These are phyloP conservation scores for Sideroxylon spinosum DNA, from an alignment of 179 eudicot species.

Conservation along the genomic window DNA sequence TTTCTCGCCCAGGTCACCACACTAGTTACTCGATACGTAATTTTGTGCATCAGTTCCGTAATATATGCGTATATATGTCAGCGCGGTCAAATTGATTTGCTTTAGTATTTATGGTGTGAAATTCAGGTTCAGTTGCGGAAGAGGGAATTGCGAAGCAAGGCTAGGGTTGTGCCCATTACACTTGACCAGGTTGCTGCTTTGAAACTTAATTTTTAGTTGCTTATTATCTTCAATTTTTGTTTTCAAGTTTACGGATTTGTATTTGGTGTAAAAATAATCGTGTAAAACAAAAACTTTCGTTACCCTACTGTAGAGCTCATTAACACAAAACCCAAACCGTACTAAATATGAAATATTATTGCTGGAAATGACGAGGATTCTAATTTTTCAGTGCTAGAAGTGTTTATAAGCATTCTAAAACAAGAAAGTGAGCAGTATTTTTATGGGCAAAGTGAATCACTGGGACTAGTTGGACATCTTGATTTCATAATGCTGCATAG, in stretches of 20 bases:
- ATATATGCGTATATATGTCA: not conserved
- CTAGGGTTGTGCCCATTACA: conserved; percentile 89
- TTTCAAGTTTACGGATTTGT: no score
- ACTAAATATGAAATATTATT: no score
- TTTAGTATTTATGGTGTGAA: not conserved
- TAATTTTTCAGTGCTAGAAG: not conserved
- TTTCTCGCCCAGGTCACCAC: conserved; percentile 77
- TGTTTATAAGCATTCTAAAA: not conserved
- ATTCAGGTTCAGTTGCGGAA: conserved; percentile 62
- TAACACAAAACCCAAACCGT: no score
- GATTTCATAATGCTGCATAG: not conserved
- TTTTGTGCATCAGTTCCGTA: no score
- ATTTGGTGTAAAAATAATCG: no score
- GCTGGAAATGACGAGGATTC: no score
- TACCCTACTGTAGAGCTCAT: no score
- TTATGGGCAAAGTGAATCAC: not conserved
- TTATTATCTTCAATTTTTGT: no score
- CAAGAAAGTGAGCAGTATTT: not conserved
- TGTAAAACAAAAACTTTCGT: no score
- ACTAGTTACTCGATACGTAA: not conserved
- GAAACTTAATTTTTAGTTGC: not conserved
- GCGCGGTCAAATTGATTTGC: not conserved
- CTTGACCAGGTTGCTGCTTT: conserved; percentile 69
- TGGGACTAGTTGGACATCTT: not conserved
- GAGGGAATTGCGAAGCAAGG: conserved; percentile 60